Evolutionary conservation across 2,329 filamentous ascomycete species (phyloP).

Genomic region (Sporothrix sp.): DNA sequence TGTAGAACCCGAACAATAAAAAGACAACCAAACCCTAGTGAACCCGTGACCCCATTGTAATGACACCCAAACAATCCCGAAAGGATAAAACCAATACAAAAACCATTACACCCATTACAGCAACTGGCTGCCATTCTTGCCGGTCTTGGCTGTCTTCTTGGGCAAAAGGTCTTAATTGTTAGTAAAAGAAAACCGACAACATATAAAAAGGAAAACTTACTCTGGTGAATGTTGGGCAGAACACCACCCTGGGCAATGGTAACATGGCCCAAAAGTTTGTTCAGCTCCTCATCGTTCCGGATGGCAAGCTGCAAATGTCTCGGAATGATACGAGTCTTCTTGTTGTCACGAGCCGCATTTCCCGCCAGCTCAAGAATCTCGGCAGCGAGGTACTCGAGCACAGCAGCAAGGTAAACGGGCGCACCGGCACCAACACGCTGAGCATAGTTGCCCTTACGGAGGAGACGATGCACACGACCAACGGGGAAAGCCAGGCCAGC

Average conservation of each 20-base stretch:
- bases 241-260: slow-evolving; percentile 99
- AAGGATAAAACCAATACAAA: slow-evolving; percentile 49
- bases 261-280: slow-evolving; percentile 92
- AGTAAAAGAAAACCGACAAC: slow-evolving; percentile 13
- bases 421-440: slow-evolving; percentile 99
- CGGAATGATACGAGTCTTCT: slow-evolving; percentile 99
- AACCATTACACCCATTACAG: slow-evolving; percentile 52
- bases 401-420: slow-evolving; percentile 92
- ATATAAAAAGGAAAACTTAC: slow-evolving; percentile 44
- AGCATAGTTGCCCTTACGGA: slow-evolving; percentile 98
- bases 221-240: slow-evolving; percentile 97
- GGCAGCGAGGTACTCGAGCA: slow-evolving; percentile 96
- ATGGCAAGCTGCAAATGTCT: slow-evolving; percentile 98
- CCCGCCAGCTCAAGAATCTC: slow-evolving; percentile 98
- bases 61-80: slow-evolving; percentile 59
- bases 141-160: slow-evolving; percentile 96
- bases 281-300: slow-evolving; percentile 98
- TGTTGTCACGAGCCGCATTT: slow-evolving; percentile 98
- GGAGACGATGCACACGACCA: slow-evolving; percentile 98
- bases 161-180: slow-evolving; percentile 71
- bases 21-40: slow-evolving; percentile 57
- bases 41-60: slow-evolving; percentile 72
- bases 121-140: slow-evolving; percentile 90
- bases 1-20: slow-evolving; percentile 60
- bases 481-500: slow-evolving; percentile 98